phyloP scores from a whole-genome alignment of 257 asterid genomes.

The Phtheirospermum japonicum region DNA sequence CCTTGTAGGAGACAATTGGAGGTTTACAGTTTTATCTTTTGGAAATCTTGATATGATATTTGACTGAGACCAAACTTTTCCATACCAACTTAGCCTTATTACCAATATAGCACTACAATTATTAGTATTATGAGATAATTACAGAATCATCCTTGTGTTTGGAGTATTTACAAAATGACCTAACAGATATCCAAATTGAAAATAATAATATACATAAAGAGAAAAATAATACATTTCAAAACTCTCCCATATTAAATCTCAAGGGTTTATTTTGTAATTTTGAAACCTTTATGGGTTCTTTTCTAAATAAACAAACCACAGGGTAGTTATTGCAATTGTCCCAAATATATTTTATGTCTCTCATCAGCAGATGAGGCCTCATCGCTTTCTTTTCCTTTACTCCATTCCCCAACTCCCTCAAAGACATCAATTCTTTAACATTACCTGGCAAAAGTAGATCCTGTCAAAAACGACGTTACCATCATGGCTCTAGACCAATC shows the following conservation, averaged over 20 bases:
- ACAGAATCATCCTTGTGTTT: too few relatives aligned
- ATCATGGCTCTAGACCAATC: conserved; percentile 31
- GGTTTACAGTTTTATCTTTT: conserved; percentile 43
- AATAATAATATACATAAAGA: too few relatives aligned
- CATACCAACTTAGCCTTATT: neutral
- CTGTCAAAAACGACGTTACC: conserved; percentile 30
- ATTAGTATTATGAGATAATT: neutral
- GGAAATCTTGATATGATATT: conserved; percentile 22
- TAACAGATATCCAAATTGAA: too few relatives aligned
- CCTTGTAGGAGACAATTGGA: conserved; percentile 59
- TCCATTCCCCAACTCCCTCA: conserved; percentile 34
- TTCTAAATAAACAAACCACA: too few relatives aligned
- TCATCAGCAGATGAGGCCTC: neutral
- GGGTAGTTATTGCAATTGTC: too few relatives aligned
- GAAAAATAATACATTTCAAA: too few relatives aligned
- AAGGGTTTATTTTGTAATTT: neutral
- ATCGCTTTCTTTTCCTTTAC: conserved; percentile 46
- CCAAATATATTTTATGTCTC: neutral
- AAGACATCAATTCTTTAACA: conserved; percentile 40
- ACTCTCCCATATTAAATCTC: neutral
- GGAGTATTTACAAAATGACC: too few relatives aligned
- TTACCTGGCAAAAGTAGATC: conserved; percentile 42
- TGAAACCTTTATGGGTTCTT: neutral
- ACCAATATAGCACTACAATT: neutral
- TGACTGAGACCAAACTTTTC: conserved; percentile 20